Evolutionary conservation across 1,284 basidiomycete species (phyloP).

Genomic region (Apiotrichum brassicae): DNA sequence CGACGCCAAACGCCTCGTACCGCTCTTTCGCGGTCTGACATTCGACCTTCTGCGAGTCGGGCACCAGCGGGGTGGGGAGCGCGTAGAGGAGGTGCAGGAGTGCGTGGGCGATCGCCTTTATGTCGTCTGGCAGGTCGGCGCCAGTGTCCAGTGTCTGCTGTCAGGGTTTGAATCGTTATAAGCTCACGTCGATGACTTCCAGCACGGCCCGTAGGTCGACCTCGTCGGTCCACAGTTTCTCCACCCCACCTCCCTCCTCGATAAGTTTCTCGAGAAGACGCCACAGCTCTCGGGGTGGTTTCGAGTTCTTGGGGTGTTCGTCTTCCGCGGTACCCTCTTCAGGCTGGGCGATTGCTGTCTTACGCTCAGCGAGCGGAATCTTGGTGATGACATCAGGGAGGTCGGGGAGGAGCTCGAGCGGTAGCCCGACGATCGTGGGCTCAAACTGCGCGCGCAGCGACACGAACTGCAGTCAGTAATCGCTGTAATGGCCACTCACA

Average conservation of each 20-base stretch:
- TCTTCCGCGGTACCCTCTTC: neutral
- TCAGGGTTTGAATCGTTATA: neutral
- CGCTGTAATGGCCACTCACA: slow-evolving; percentile 15
- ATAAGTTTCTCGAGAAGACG: slow-evolving; percentile 37
- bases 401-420: slow-evolving; percentile 24
- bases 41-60: slow-evolving; percentile 13
- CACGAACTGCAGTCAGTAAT: slow-evolving; percentile 27
- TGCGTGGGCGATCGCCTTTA: slow-evolving; percentile 10
- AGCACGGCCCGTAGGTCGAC: slow-evolving; percentile 13
- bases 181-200: slow-evolving; percentile 26
- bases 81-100: slow-evolving; percentile 29
- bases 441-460: slow-evolving; percentile 31
- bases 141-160: slow-evolving; percentile 15
- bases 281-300: slow-evolving; percentile 36
- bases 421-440: slow-evolving; percentile 29
- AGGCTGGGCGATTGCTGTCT: slow-evolving; percentile 11
- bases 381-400: slow-evolving; percentile 23
- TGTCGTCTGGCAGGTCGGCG: neutral
- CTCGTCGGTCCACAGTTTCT: slow-evolving; percentile 20
- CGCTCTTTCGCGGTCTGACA: slow-evolving; percentile 19
- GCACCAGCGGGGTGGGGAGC: slow-evolving; percentile 28
- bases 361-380: slow-evolving; percentile 23
- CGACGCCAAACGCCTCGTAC: slow-evolving; percentile 35
- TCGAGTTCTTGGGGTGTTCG: slow-evolving; percentile 2
- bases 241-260: slow-evolving; percentile 16